Percentiles rank a stretch among this genome's conserved stretches.
These are phyloP conservation scores for Salix arbutifolia DNA, from an alignment of 345 rosid species.

Conservation along the genomic window DNA sequence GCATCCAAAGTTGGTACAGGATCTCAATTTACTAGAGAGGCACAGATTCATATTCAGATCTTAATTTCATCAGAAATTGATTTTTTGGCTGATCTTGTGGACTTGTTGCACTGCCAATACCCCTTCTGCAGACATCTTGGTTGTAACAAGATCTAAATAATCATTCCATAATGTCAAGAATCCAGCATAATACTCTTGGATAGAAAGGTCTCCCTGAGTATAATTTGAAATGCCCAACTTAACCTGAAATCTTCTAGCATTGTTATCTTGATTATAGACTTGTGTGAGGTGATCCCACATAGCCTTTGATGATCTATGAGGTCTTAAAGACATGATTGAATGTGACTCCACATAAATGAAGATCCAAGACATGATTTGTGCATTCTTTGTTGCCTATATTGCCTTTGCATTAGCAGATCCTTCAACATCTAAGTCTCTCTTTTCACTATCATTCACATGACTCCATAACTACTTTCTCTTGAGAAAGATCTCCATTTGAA, in stretches of 20 bases:
- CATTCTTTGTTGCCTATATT: background rate
- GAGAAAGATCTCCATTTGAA: background rate
- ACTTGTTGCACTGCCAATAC: background rate
- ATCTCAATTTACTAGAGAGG: background rate
- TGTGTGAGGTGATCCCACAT: background rate
- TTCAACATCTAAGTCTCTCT: background rate
- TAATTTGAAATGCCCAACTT: background rate
- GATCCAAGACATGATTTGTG: background rate
- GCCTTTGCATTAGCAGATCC: no score
- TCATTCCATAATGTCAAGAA: background rate
- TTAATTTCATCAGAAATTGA: background rate
- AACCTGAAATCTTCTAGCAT: background rate
- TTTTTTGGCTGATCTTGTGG: background rate
- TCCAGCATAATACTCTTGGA: background rate
- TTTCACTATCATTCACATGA: background rate
- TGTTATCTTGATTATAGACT: background rate
- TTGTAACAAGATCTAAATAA: background rate
- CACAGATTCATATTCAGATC: background rate
- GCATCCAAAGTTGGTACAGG: background rate
- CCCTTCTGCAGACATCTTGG: background rate
- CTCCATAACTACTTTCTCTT: background rate
- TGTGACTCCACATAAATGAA: background rate
- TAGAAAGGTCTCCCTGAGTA: background rate
- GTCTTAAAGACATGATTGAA: background rate
- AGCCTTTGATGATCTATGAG: background rate